phyloP scores from a whole-genome alignment of 352 stramenopile genomes.

The Pythium sp. region DNA sequence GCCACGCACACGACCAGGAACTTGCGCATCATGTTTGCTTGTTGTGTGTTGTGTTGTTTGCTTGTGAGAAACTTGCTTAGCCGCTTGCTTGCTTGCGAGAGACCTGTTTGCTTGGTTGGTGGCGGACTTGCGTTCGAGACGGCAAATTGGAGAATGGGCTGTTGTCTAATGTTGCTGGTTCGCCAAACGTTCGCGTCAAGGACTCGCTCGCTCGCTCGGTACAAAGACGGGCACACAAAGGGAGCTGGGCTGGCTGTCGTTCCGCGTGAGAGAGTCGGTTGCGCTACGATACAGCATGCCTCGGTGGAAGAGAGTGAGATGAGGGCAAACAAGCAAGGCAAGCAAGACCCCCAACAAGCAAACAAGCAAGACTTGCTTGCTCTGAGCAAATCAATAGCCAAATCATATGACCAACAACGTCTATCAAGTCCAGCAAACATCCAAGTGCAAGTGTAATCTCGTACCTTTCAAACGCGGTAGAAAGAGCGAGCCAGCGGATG shows the following conservation, averaged over 20 bases:
- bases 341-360: neutral
- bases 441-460: neutral
- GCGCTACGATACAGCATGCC: neutral
- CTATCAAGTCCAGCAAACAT: too few relatives aligned
- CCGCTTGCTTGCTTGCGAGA: neutral
- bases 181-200: neutral
- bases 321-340: neutral
- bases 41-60: constrained; percentile 9
- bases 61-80: neutral
- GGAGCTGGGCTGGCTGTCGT: constrained; percentile 1
- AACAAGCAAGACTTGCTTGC: neutral
- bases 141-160: constrained; percentile 1
- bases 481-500: constrained; percentile 8
- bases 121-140: constrained; percentile 2
- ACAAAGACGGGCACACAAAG: neutral
- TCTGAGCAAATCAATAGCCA: neutral
- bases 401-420: neutral
- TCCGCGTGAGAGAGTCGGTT: constrained; percentile 5
- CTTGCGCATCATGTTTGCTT: constrained; percentile 27
- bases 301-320: neutral
- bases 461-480: neutral
- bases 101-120: neutral
- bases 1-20: constrained; percentile 23
- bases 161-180: neutral
- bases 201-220: neutral